Percentiles rank a stretch among this genome's conserved stretches.
phyloP scores from a whole-genome alignment of 2,329 filamentous ascomycete genomes.

The Rutstroemia sp. region DNA sequence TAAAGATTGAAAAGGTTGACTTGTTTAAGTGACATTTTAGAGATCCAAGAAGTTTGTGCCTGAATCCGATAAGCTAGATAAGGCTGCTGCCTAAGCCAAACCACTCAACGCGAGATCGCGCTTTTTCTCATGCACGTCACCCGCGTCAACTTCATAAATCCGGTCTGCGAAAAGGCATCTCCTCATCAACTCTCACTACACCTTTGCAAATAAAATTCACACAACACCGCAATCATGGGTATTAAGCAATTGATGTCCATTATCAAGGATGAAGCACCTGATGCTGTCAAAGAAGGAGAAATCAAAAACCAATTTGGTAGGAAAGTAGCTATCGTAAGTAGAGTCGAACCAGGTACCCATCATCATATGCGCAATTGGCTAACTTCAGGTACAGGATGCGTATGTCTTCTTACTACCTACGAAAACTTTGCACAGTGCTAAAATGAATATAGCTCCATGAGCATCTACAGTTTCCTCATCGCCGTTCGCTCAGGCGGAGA shows the following conservation, averaged over 20 bases:
- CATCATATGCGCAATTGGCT: constrained; percentile 8
- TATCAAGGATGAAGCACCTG: constrained; percentile 89
- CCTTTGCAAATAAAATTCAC: constrained; percentile 4
- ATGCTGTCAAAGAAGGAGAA: constrained; percentile 90
- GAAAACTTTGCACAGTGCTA: background rate
- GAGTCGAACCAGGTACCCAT: background rate
- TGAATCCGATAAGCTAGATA: background rate
- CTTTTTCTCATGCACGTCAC: constrained; percentile 5
- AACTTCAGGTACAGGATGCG: constrained; percentile 44
- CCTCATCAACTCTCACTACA: background rate
- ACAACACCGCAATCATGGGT: constrained; percentile 40
- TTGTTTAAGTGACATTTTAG: background rate
- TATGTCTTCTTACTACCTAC: constrained; percentile 29
- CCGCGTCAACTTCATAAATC: constrained; percentile 3
- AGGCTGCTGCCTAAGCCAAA: background rate
- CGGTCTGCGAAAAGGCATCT: background rate
- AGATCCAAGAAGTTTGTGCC: background rate
- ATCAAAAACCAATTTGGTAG: constrained; percentile 99
- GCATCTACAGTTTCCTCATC: constrained; percentile 97
- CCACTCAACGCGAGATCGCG: constrained; percentile 14
- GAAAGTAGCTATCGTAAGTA: constrained; percentile 89
- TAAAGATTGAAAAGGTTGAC: background rate
- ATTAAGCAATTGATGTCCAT: constrained; percentile 72
- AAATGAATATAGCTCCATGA: constrained; percentile 68
- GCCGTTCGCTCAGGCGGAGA: constrained; percentile 95